Evolutionary conservation across 2,329 filamentous ascomycete species (phyloP).

Genomic region (Graphilbum ipis-grandicollis): DNA sequence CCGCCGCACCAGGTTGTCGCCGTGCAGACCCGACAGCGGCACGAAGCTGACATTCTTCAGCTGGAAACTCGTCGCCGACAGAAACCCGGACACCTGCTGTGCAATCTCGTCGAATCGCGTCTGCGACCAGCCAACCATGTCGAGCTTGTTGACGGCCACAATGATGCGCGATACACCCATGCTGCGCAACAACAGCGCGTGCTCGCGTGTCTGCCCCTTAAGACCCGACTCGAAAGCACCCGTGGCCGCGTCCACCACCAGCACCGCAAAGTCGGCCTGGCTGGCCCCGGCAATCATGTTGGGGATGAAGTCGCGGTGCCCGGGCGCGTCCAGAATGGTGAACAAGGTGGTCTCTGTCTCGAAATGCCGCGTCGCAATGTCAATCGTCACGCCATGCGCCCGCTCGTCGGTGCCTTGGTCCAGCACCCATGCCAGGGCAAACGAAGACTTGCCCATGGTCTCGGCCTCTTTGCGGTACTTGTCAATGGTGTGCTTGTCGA

Average conservation of each 20-base stretch:
- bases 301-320: conserved; percentile 88
- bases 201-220: conserved; percentile 86
- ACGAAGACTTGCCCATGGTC: conserved; percentile 83
- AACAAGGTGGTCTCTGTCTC: conserved; percentile 76
- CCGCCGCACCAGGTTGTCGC: conserved; percentile 61
- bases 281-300: conserved; percentile 98
- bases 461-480: conserved; percentile 80
- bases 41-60: conserved; percentile 70
- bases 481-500: conserved; percentile 77
- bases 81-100: conserved; percentile 66
- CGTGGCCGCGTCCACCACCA: conserved; percentile 81
- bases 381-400: conserved; percentile 81
- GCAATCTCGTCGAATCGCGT: conserved; percentile 72
- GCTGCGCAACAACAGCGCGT: conserved; percentile 75
- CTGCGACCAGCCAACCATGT: conserved; percentile 68
- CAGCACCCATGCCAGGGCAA: conserved; percentile 92
- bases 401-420: conserved; percentile 85
- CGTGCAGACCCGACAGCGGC: conserved; percentile 75
- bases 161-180: conserved; percentile 80
- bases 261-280: conserved; percentile 86
- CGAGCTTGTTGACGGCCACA: conserved; percentile 90
- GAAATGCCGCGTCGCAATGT: conserved; percentile 90
- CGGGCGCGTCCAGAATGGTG: conserved; percentile 88
- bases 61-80: conserved; percentile 68
- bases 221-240: conserved; percentile 89